Percentiles rank a stretch among this genome's conserved stretches.
Conservation (phyloP, 106 monocot genomes). For the Posidonia australis region DNA sequence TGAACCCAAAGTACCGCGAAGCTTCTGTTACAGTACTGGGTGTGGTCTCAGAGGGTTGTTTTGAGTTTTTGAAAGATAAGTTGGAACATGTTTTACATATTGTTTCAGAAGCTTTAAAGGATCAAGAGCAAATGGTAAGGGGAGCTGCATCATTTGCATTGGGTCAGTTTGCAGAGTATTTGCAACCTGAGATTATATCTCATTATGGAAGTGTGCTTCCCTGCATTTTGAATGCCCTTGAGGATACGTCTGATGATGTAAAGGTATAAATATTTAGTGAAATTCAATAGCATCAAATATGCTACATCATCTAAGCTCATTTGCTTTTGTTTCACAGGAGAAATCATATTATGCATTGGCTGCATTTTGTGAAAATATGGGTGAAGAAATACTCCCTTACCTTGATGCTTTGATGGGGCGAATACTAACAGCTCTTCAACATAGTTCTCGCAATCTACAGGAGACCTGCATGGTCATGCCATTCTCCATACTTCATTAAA, state of each 20-base stretch:
- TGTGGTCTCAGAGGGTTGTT: constrained; percentile 93
- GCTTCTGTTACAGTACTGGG: constrained; percentile 91
- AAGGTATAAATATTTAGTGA: constrained; percentile 39
- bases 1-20: constrained; percentile 76
- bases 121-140: constrained; percentile 94
- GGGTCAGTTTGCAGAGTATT: constrained; percentile 93
- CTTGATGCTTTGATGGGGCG: constrained; percentile 78
- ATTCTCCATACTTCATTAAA: constrained; percentile 5
- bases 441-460: constrained; percentile 77
- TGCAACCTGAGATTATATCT: constrained; percentile 89
- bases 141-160: constrained; percentile 98
- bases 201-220: constrained; percentile 77
- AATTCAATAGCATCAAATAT: background rate
- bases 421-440: constrained; percentile 64
- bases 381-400: constrained; percentile 87
- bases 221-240: constrained; percentile 76
- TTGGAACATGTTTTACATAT: constrained; percentile 62
- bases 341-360: constrained; percentile 99
- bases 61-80: constrained; percentile 58
- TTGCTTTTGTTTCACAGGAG: constrained; percentile 41
- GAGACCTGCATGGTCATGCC: constrained; percentile 93
- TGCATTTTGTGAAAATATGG: constrained; percentile 99
- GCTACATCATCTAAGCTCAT: background rate
- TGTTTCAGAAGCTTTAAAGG: constrained; percentile 77
- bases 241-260: constrained; percentile 96